Evolutionary conservation across 805 yeast genomes (phyloP).

Genomic region (Cyberlindnera galapagoensis): DNA sequence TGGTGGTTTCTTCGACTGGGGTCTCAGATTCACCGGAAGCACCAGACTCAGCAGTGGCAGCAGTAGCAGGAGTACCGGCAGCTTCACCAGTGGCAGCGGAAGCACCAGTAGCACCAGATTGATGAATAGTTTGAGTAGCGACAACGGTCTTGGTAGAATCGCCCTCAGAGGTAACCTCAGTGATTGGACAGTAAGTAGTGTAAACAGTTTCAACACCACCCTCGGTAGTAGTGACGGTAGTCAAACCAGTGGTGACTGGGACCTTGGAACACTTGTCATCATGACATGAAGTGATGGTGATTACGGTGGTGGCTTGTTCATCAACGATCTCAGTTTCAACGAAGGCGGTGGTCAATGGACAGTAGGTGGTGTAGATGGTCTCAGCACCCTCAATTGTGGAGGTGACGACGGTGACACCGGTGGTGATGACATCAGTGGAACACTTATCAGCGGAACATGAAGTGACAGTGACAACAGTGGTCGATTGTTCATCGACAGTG

Average conservation of each 20-base stretch:
- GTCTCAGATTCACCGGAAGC: slow-evolving; percentile 30
- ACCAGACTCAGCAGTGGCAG: not conserved
- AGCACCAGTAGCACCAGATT: not conserved
- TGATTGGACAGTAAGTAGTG: slow-evolving; percentile 23
- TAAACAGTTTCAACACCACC: not conserved
- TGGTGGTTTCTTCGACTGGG: not conserved
- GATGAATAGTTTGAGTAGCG: not conserved
- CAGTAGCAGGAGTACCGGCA: slow-evolving; percentile 4
- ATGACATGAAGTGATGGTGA: slow-evolving; percentile 9
- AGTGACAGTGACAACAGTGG: slow-evolving; percentile 26
- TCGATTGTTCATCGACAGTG: not conserved
- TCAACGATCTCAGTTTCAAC: slow-evolving; percentile 1
- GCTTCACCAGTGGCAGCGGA: not conserved
- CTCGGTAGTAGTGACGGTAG: not conserved
- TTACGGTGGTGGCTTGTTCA: too few species aligned
- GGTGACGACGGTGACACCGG: slow-evolving; percentile 29
- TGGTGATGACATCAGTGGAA: slow-evolving; percentile 26
- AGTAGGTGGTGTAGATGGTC: slow-evolving; percentile 10
- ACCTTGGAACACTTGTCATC: slow-evolving; percentile 12
- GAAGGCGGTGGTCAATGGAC: slow-evolving; percentile 8
- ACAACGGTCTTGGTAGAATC: not conserved
- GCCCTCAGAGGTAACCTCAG: slow-evolving; percentile 4
- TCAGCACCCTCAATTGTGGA: slow-evolving; percentile 25
- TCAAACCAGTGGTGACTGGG: slow-evolving; percentile 1
- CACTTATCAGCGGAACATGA: slow-evolving; percentile 29